A percentile compares a stretch with the other conserved stretches of the same genome.
Evolutionary conservation across 2,329 filamentous ascomycete species (phyloP).

Genomic region (Ascochyta fabae): DNA sequence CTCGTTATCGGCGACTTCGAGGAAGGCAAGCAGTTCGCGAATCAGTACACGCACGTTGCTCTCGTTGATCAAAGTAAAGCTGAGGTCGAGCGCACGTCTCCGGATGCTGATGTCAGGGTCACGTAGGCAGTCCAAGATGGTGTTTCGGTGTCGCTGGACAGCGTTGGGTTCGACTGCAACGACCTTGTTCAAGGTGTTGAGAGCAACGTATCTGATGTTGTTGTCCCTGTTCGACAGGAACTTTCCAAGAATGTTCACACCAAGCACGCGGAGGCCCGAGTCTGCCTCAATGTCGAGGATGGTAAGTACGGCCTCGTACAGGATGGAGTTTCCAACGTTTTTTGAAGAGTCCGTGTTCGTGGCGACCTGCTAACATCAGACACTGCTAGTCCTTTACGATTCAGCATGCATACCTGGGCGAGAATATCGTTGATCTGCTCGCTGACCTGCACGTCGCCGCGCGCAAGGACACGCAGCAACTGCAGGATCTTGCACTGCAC

Average conservation of each 20-base stretch:
- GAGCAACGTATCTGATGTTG: slow-evolving; percentile 96
- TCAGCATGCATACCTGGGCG: slow-evolving; percentile 66
- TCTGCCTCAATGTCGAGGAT: slow-evolving; percentile 99
- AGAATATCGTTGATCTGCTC: slow-evolving; percentile 99
- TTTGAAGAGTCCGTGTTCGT: slow-evolving; percentile 98
- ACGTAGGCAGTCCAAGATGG: slow-evolving; percentile 91
- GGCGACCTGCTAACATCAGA: slow-evolving; percentile 65
- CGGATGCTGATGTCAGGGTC: slow-evolving; percentile 99
- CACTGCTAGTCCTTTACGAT: background rate
- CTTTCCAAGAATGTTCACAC: slow-evolving; percentile 97
- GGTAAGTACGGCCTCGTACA: slow-evolving; percentile 95
- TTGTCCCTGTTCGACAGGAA: slow-evolving; percentile 99
- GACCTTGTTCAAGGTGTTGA: slow-evolving; percentile 97
- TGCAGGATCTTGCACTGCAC: slow-evolving; percentile 95
- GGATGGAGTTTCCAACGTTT: slow-evolving; percentile 97
- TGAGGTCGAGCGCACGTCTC: slow-evolving; percentile 91
- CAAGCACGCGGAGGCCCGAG: slow-evolving; percentile 88
- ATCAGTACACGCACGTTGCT: slow-evolving; percentile 93
- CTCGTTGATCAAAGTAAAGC: slow-evolving; percentile 98
- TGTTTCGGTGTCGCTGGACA: slow-evolving; percentile 95
- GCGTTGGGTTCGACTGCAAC: slow-evolving; percentile 98
- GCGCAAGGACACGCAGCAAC: slow-evolving; percentile 81
- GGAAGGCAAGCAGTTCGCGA: slow-evolving; percentile 88
- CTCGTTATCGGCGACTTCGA: slow-evolving; percentile 96
- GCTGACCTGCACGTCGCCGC: slow-evolving; percentile 84